Conservation (phyloP, 169 alveolate genomes). For the Plasmodium gaboni region DNA sequence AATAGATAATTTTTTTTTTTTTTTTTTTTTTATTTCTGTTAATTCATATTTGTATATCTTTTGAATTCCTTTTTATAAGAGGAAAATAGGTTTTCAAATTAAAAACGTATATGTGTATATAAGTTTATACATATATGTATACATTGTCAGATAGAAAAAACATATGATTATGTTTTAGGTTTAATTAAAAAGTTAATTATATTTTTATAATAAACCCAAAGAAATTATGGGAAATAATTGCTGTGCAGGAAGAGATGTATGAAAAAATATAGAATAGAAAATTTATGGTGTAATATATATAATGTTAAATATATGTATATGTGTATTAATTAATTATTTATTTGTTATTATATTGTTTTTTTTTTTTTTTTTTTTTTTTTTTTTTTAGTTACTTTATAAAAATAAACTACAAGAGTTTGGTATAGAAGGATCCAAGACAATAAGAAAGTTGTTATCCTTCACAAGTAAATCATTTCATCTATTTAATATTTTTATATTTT, state of each 20-base stretch:
- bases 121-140: neutral
- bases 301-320: no score
- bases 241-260: conserved; percentile 86
- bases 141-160: conserved; percentile 46
- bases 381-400: conserved; percentile 49
- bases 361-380: conserved; percentile 8
- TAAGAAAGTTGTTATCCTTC: conserved; percentile 71
- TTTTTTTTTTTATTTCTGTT: no score
- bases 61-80: conserved; percentile 4
- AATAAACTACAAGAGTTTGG: conserved; percentile 68
- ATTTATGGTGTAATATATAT: neutral
- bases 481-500: conserved; percentile 6
- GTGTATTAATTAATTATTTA: no score
- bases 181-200: conserved; percentile 34
- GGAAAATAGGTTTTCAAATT: conserved; percentile 4
- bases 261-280: conserved; percentile 11
- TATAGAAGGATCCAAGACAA: conserved; percentile 69
- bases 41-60: conserved; percentile 1
- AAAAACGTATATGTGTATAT: neutral
- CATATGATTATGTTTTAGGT: conserved; percentile 73
- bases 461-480: conserved; percentile 47
- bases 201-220: conserved; percentile 32
- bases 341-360: neutral
- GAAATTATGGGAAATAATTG: conserved; percentile 84
- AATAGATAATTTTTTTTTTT: conserved; percentile 9